Evolutionary conservation across 2,329 filamentous ascomycete species (phyloP).

Genomic region (Sphaerulina musiva): DNA sequence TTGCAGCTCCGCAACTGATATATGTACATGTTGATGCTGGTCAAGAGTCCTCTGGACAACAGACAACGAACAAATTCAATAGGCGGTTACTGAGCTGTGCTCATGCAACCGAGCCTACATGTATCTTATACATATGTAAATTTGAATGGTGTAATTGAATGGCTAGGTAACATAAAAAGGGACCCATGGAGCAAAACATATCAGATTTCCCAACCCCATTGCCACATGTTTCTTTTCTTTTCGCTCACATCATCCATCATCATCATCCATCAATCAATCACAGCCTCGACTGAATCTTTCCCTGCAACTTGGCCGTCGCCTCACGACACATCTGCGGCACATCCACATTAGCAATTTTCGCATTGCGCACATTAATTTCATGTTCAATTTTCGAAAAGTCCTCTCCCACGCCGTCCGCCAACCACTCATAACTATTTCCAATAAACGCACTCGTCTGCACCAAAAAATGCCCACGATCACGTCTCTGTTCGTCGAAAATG

Average conservation of each 20-base stretch:
- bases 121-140: not conserved
- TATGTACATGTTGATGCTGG: no score
- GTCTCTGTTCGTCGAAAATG: conserved; percentile 37
- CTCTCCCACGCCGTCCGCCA: conserved; percentile 20
- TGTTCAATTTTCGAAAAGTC: conserved; percentile 21
- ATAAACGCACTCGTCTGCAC: conserved; percentile 38
- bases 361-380: conserved; percentile 23
- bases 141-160: not conserved
- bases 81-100: no score
- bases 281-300: conserved; percentile 7
- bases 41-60: no score
- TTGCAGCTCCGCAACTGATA: not conserved
- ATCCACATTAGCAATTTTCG: conserved; percentile 22
- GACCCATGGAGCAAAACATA: no score
- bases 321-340: conserved; percentile 19
- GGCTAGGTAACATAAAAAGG: not conserved
- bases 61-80: no score
- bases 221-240: no score
- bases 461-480: conserved; percentile 42
- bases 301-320: conserved; percentile 15
- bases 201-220: not conserved
- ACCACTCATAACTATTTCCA: conserved; percentile 38
- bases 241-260: no score
- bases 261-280: not conserved
- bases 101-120: not conserved